Percentiles rank a stretch among this genome's conserved stretches.
These are phyloP conservation scores for Pythium aquatile DNA, from an alignment of 352 stramenopile species.

Conservation along the genomic window DNA sequence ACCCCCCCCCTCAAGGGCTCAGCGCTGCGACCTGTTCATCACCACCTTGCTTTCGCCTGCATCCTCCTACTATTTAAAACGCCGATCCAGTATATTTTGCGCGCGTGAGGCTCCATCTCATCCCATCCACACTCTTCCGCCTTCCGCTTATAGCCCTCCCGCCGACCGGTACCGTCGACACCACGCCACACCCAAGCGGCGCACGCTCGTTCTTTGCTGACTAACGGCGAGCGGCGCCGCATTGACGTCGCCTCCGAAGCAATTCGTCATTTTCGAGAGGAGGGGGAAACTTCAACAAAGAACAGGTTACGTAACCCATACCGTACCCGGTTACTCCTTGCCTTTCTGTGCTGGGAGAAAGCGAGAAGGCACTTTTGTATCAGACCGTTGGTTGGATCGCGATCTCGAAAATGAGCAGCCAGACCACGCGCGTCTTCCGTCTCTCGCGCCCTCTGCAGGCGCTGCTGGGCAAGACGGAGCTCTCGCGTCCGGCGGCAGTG, in stretches of 20 bases:
- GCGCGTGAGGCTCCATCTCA: no score
- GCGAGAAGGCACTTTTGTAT: neutral
- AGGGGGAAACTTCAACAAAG: neutral
- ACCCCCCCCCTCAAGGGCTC: neutral
- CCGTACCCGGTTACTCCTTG: neutral
- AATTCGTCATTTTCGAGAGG: neutral
- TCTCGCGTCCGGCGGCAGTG: slow-evolving; percentile 60
- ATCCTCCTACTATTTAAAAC: neutral
- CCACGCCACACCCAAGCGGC: no score
- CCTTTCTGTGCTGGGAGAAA: neutral
- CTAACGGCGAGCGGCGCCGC: neutral
- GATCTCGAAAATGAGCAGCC: slow-evolving; percentile 13
- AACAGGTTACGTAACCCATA: neutral
- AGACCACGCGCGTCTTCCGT: slow-evolving; percentile 48
- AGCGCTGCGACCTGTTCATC: neutral
- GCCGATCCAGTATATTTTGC: neutral
- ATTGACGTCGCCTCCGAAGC: neutral
- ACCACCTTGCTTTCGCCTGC: neutral
- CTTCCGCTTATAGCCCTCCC: neutral
- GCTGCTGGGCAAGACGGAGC: slow-evolving; percentile 65
- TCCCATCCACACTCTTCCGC: no score
- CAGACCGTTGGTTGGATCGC: neutral
- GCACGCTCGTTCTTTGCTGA: neutral
- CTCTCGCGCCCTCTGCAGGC: slow-evolving; percentile 57
- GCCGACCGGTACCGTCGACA: neutral